These are phyloP conservation scores for Phialemoniopsis sp. DNA, from an alignment of 2,329 filamentous ascomycete genomes.

Conservation along the genomic window DNA sequence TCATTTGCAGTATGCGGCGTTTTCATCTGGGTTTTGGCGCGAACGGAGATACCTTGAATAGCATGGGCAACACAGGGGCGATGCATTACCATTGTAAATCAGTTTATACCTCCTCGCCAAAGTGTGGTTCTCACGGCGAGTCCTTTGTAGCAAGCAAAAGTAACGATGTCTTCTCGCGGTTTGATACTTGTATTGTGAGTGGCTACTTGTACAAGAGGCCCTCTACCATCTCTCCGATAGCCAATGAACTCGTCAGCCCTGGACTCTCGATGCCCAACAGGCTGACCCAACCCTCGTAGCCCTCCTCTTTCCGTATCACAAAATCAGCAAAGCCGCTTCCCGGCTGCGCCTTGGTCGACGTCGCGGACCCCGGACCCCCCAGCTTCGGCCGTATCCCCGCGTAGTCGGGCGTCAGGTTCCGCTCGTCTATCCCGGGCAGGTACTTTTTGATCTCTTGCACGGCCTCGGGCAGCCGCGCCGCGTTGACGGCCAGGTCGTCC, in stretches of 20 bases:
- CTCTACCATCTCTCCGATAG: constrained; percentile 75
- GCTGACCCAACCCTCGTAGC: constrained; percentile 81
- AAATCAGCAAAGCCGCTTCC: constrained; percentile 79
- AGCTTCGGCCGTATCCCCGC: constrained; percentile 90
- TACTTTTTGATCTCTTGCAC: constrained; percentile 74
- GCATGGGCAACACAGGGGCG: no score
- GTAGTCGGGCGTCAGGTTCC: constrained; percentile 73
- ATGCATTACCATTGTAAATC: no score
- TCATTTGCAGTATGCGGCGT: constrained; percentile 1
- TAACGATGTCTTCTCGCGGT: no score
- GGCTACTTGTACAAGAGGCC: constrained; percentile 38
- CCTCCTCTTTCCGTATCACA: constrained; percentile 71
- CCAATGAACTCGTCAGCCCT: constrained; percentile 80
- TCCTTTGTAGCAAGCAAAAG: constrained; percentile 3
- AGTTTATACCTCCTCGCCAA: no score
- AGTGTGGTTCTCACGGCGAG: background rate
- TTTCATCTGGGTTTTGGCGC: constrained; percentile 3
- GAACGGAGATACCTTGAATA: no score
- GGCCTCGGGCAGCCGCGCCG: constrained; percentile 59
- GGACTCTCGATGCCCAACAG: constrained; percentile 91
- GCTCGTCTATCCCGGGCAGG: constrained; percentile 67
- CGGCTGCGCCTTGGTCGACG: constrained; percentile 46
- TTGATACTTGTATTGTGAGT: no score
- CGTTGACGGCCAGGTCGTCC: constrained; percentile 64
- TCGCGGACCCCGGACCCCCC: constrained; percentile 42